Conservation (phyloP, 2,329 filamentous ascomycete genomes). For the Iodosphaeria phyllophila region DNA sequence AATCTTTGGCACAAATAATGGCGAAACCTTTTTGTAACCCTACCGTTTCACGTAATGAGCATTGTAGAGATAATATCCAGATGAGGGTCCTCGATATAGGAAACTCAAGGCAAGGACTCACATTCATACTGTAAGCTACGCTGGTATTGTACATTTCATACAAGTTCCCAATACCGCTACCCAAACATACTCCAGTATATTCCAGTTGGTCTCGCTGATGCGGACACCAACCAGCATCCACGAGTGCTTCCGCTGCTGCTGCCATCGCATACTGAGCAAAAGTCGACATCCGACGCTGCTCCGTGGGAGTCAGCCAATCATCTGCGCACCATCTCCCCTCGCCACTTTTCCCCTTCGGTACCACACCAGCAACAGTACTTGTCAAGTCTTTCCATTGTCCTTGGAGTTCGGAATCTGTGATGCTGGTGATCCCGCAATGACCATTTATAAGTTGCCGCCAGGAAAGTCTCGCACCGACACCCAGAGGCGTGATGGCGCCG, state of each 20-base stretch:
- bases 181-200: conserved; percentile 74
- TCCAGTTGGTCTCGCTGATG: conserved; percentile 43
- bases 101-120: conserved; percentile 21
- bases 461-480: conserved; percentile 56
- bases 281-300: conserved; percentile 64
- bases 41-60: conserved; percentile 14
- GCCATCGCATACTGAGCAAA: conserved; percentile 88
- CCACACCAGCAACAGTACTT: conserved; percentile 68
- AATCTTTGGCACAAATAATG: conserved; percentile 80
- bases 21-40: conserved; percentile 88
- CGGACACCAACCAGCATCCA: conserved; percentile 63
- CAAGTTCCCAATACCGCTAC: conserved; percentile 88
- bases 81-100: neutral
- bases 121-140: conserved; percentile 53
- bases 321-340: conserved; percentile 27
- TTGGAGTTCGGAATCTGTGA: conserved; percentile 38
- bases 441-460: conserved; percentile 70
- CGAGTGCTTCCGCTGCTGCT: conserved; percentile 68
- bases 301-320: conserved; percentile 33
- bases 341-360: conserved; percentile 37
- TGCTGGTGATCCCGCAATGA: conserved; percentile 62
- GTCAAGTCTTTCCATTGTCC: conserved; percentile 52
- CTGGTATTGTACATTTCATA: conserved; percentile 80
- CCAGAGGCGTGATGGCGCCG: conserved; percentile 67
- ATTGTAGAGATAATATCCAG: neutral